These are phyloP conservation scores for Croton setiger DNA, from an alignment of 441 rosid genomes.

Conservation along the genomic window DNA sequence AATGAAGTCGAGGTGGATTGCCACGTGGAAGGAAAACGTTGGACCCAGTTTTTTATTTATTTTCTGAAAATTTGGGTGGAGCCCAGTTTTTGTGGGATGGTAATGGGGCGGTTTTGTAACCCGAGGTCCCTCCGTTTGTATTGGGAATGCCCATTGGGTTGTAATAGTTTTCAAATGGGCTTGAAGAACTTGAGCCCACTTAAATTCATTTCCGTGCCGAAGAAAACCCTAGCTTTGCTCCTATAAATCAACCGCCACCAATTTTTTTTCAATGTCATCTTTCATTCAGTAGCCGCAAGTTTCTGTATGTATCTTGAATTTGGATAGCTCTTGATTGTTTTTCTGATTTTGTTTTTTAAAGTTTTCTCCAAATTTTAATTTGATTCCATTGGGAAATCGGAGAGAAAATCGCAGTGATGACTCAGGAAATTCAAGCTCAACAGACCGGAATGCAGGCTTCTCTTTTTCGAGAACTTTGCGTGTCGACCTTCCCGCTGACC, in stretches of 20 bases:
- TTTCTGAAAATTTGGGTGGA: conserved; percentile 1
- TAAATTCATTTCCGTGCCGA: neutral
- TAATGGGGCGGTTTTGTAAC: too few species aligned
- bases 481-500: conserved; percentile 91
- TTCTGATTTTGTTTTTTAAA: neutral
- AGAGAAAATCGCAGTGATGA: conserved; percentile 55
- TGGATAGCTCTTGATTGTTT: too few species aligned
- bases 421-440: conserved; percentile 87
- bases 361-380: neutral
- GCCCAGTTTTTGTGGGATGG: neutral
- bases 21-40: conserved; percentile 20
- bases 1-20: neutral
- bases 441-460: conserved; percentile 82
- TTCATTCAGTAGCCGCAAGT: neutral
- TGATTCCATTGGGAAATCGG: neutral
- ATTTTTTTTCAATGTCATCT: too few species aligned
- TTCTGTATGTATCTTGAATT: too few species aligned
- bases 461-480: conserved; percentile 42
- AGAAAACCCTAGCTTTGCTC: conserved; percentile 20
- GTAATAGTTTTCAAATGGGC: conserved; percentile 23
- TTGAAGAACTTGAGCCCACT: conserved; percentile 50
- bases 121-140: too few species aligned
- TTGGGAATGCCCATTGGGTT: too few species aligned
- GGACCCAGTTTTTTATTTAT: neutral
- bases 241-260: neutral